Percentiles rank a stretch among this genome's conserved stretches.
phyloP scores from a whole-genome alignment of 2,329 filamentous ascomycete species.

The Talaromyces marneffei region DNA sequence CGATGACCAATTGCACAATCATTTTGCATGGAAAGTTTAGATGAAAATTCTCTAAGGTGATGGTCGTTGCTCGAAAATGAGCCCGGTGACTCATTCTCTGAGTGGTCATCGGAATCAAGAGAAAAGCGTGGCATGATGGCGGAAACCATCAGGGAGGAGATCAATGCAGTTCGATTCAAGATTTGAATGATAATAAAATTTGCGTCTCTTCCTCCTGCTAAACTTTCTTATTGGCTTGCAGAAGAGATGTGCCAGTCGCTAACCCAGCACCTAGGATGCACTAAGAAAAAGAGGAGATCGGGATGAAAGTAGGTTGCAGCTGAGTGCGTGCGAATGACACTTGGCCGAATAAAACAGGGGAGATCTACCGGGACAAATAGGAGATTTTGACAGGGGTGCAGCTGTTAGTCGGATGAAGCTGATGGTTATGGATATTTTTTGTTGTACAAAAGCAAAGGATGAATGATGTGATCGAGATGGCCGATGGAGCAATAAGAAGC shows the following conservation, averaged over 20 bases:
- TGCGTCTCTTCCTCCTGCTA: background rate
- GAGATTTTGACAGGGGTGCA: background rate
- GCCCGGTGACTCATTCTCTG: conserved; percentile 32
- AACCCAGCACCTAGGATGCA: background rate
- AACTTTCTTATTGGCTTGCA: background rate
- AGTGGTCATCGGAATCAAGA: conserved; percentile 32
- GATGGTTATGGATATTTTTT: background rate
- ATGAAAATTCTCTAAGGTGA: background rate
- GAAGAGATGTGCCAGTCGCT: background rate
- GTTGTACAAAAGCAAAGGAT: background rate
- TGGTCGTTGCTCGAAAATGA: conserved; percentile 29
- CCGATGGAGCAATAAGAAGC: background rate
- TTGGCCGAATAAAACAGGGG: background rate
- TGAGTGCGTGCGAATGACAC: background rate
- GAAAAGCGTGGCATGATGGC: conserved; percentile 25
- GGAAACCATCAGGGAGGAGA: background rate
- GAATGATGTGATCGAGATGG: background rate
- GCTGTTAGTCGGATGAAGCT: background rate
- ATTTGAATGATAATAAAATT: background rate
- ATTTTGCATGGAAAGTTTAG: conserved; percentile 19
- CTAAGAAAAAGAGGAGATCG: background rate
- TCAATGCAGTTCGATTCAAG: background rate
- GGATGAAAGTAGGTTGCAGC: background rate
- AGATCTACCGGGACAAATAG: background rate
- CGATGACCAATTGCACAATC: conserved; percentile 40